phyloP scores from a whole-genome alignment of 257 asterid genomes.

The Apocynum venetum region DNA sequence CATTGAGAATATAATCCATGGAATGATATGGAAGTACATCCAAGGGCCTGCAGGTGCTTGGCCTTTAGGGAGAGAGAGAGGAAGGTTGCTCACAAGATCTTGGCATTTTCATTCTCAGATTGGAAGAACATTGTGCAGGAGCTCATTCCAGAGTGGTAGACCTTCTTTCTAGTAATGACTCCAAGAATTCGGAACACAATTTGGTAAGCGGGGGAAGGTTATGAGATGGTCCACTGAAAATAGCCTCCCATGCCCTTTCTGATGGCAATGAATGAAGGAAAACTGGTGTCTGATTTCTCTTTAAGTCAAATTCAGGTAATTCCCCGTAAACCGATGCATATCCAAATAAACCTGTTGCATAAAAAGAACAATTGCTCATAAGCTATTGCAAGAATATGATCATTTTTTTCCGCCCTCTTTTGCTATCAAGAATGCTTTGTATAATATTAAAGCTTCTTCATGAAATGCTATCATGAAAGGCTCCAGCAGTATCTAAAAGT shows the following conservation, averaged over 20 bases:
- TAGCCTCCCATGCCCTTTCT: constrained; percentile 54
- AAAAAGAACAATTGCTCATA: background rate
- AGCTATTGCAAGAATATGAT: background rate
- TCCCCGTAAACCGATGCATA: constrained; percentile 75
- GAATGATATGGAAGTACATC: background rate
- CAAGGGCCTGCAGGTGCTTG: too few species aligned
- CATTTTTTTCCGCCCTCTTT: background rate
- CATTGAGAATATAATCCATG: background rate
- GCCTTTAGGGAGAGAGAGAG: background rate
- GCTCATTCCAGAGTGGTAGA: constrained; percentile 34
- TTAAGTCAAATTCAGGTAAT: constrained; percentile 49
- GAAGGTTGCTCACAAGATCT: background rate
- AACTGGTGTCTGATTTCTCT: constrained; percentile 26
- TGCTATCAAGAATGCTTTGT: background rate
- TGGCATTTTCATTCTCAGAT: background rate
- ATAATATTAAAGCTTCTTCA: background rate
- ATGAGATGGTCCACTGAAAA: constrained; percentile 85
- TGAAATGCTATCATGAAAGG: background rate
- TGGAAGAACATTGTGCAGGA: background rate
- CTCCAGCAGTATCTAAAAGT: background rate
- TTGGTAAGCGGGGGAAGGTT: constrained; percentile 73
- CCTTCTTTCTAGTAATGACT: constrained; percentile 68
- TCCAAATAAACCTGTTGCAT: constrained; percentile 49
- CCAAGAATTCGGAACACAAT: constrained; percentile 62
- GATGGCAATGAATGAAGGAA: constrained; percentile 33